Percentiles rank a stretch among this genome's conserved stretches.
Conservation (phyloP, 1,284 basidiomycete genomes). For the Malassezia obtusa region DNA sequence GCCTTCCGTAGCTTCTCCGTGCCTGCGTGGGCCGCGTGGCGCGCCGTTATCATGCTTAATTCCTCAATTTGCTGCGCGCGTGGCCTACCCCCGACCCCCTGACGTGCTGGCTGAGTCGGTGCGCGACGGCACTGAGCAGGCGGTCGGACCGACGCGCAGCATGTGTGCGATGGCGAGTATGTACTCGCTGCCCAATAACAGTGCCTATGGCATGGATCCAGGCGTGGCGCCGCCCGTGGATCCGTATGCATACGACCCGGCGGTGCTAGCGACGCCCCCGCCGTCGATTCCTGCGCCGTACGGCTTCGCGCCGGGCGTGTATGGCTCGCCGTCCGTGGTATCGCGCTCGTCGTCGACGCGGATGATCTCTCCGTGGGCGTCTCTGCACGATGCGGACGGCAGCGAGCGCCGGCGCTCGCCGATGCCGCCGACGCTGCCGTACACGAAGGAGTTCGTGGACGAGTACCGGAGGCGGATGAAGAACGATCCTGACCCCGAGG, state of each 20-base stretch:
- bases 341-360: not conserved
- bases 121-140: too few relatives aligned
- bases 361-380: not conserved
- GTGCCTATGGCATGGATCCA: not conserved
- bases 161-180: slow-evolving; percentile 3
- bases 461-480: slow-evolving; percentile 95
- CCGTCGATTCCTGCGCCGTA: not conserved
- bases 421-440: slow-evolving; percentile 37
- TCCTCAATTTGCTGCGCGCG: not conserved
- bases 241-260: not conserved
- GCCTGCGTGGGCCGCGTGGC: not conserved
- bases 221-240: not conserved
- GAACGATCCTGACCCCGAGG: slow-evolving; percentile 91
- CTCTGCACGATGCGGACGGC: not conserved
- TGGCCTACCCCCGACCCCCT: not conserved
- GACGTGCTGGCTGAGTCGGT: too few relatives aligned
- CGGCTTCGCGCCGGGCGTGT: not conserved
- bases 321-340: not conserved
- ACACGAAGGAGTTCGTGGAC: slow-evolving; percentile 90
- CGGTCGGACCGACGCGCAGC: not conserved
- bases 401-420: slow-evolving; percentile 22
- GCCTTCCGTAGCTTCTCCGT: not conserved
- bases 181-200: not conserved
- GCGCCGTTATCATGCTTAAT: not conserved
- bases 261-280: not conserved